Evolutionary conservation across 139 green algal species (phyloP).

Genomic region (Medakamo hakoo): DNA sequence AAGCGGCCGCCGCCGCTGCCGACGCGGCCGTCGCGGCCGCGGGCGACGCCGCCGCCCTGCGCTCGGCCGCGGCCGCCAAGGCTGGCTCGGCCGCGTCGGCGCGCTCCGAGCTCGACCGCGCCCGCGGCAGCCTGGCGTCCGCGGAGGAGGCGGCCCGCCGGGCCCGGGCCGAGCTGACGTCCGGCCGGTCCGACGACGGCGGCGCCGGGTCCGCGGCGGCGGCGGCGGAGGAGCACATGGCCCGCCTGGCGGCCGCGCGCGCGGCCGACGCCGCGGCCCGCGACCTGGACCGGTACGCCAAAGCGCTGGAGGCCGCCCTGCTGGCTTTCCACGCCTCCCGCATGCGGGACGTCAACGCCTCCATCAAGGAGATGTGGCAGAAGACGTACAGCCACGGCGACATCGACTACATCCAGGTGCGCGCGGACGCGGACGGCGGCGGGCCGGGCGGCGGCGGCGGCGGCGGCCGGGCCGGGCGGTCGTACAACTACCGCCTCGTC

Average conservation of each 20-base stretch:
- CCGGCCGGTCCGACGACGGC: background rate
- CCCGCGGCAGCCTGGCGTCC: background rate
- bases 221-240: background rate
- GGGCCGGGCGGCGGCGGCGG: conserved; percentile 62
- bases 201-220: background rate
- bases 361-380: conserved; percentile 97
- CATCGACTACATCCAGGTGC: conserved; percentile 85
- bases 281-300: conserved; percentile 91
- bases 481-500: conserved; percentile 94
- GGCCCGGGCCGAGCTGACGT: background rate
- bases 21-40: background rate
- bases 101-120: background rate
- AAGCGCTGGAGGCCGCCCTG: conserved; percentile 87
- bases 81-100: too few relatives aligned
- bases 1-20: too few relatives aligned
- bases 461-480: conserved; percentile 21
- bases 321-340: conserved; percentile 87
- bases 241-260: background rate
- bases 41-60: background rate
- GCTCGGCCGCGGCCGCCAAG: too few relatives aligned
- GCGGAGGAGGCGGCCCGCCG: too few relatives aligned
- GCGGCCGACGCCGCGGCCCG: conserved; percentile 36
- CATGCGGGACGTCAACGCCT: conserved; percentile 95
- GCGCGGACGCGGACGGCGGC: background rate
- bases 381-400: conserved; percentile 90